Base-by-base conservation (phyloP, 2,329 filamentous ascomycete genomes). In the Phialemoniopsis sp. region DNA sequence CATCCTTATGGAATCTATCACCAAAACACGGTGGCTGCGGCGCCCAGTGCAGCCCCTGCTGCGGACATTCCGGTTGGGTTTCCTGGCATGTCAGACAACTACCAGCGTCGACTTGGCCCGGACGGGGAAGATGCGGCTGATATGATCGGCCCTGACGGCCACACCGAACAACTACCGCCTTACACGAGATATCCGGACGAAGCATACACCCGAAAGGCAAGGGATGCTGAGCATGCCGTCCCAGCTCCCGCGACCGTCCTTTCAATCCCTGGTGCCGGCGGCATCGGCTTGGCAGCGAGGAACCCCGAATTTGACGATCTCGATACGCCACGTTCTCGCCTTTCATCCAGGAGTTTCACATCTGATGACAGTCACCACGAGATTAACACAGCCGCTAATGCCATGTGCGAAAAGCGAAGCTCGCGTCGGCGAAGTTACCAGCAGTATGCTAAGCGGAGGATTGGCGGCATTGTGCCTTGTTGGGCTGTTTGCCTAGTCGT, bases 181-280 rank as follows among this genome's bases (percentile, higher is more conserved):
- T 97, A 97, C 57, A 87, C 88, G 13, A 76, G 89, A 58, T 96
- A 94, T 60, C 88, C 90, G 3, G 87, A 94, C 38, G 85, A 88
- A 41, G 69, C 69, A 1, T 82, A 64, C 61, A 75, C 56, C 56
- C 76, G 60, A 70, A 89, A 76, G 53, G 60, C 65, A 36, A 49
- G 59, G 14, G 56, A 59, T 15, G 48, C 55, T n/a, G 50, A 52
- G 17, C 51, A 36, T 8, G 30, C 46, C 13, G 34, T 42, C 4
- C 35, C 49, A 8, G 39, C 38, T 17, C 39, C 26, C 14, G 33
- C 42, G 3, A 41, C 47, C 15, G 30, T 45, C 19, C 39, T 46
- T 16, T 38, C 49, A 13, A 70, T 76, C 29, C 60, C 72, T 3
- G 80, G 78, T n/a, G 76, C 78, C 5, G 79, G 79, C 4, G 78